Conservation (phyloP, 1,139 yeast species). For the Yamadazyma atlantica region DNA sequence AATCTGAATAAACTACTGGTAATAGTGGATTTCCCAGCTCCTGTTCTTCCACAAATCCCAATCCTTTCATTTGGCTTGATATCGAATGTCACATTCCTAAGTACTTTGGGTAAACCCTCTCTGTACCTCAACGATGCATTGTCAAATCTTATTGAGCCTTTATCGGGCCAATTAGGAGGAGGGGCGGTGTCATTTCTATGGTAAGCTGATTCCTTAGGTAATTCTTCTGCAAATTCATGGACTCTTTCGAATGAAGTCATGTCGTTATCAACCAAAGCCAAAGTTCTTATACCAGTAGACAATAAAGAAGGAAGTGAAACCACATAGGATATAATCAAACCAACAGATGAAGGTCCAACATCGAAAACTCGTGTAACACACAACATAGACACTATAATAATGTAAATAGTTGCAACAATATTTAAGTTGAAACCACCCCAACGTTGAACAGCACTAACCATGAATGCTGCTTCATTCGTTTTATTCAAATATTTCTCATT, state of each 20-base stretch:
- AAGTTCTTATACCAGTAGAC: slow-evolving; percentile 48
- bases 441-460: slow-evolving; percentile 70
- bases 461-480: slow-evolving; percentile 70
- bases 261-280: slow-evolving; percentile 74
- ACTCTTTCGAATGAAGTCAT: slow-evolving; percentile 87
- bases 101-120: slow-evolving; percentile 70
- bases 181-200: slow-evolving; percentile 55
- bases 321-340: slow-evolving; percentile 65
- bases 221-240: slow-evolving; percentile 57
- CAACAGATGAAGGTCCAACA: slow-evolving; percentile 65
- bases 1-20: slow-evolving; percentile 66
- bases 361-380: slow-evolving; percentile 65
- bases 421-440: slow-evolving; percentile 75
- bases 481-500: slow-evolving; percentile 52
- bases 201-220: slow-evolving; percentile 43
- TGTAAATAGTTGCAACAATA: slow-evolving; percentile 45
- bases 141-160: slow-evolving; percentile 54
- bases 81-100: slow-evolving; percentile 50
- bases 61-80: slow-evolving; percentile 59
- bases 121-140: slow-evolving; percentile 69
- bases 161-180: slow-evolving; percentile 41
- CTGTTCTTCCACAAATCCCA: slow-evolving; percentile 80
- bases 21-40: slow-evolving; percentile 75
- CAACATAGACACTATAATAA: slow-evolving; percentile 53
- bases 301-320: slow-evolving; percentile 50